phyloP scores from a whole-genome alignment of 257 asterid genomes.

The Anisodus tanguticus region DNA sequence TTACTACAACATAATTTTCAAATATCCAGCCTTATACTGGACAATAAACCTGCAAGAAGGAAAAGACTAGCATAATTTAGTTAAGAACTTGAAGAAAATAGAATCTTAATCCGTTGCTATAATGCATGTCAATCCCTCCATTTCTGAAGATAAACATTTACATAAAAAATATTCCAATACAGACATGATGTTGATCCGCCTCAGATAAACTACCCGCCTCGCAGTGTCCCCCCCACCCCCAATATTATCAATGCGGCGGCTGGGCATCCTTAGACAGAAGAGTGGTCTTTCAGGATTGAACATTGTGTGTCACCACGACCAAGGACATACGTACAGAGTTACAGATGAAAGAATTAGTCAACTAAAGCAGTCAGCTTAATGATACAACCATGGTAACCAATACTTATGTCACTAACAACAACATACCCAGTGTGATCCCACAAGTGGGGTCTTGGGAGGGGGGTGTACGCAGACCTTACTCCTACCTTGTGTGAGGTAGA shows the following conservation, averaged over 20 bases:
- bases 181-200: background rate
- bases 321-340: slow-evolving; percentile 13
- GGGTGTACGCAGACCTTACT: too few relatives aligned
- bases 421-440: too few relatives aligned
- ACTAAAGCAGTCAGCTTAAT: slow-evolving; percentile 16
- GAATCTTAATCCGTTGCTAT: background rate
- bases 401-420: background rate
- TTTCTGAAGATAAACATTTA: slow-evolving; percentile 12
- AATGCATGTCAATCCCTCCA: background rate
- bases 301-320: background rate
- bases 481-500: too few relatives aligned
- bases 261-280: background rate
- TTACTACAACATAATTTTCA: slow-evolving; percentile 31
- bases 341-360: background rate
- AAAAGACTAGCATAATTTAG: background rate
- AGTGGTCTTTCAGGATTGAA: background rate
- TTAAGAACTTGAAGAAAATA: slow-evolving; percentile 1
- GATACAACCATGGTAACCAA: slow-evolving; percentile 5
- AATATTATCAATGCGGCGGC: background rate
- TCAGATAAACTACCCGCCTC: background rate
- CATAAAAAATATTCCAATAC: background rate
- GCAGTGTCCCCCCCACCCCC: background rate
- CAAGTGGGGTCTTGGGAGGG: too few relatives aligned
- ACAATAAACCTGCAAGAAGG: slow-evolving; percentile 22
- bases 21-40: slow-evolving; percentile 6